Evolutionary conservation across 2,329 filamentous ascomycete genomes (phyloP).

Genomic region (Fusarium dimerum): DNA sequence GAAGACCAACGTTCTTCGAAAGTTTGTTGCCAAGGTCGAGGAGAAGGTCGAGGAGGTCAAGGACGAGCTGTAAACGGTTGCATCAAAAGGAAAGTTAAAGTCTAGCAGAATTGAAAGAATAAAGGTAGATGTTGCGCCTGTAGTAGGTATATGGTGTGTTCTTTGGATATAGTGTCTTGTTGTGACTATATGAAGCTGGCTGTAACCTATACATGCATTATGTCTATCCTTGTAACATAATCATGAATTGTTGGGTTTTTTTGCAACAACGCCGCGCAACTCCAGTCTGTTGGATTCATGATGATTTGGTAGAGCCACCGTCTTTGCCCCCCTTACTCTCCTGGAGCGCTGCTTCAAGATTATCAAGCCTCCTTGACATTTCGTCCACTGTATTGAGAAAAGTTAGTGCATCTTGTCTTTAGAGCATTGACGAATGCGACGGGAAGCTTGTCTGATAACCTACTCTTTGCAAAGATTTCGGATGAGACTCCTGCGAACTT

Average conservation of each 20-base stretch:
- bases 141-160: neutral
- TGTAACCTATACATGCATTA: neutral
- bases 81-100: conserved; percentile 8
- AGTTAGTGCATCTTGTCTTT: conserved; percentile 11
- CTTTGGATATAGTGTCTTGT: neutral
- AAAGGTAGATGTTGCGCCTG: conserved; percentile 10
- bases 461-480: conserved; percentile 88
- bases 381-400: conserved; percentile 73
- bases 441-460: conserved; percentile 34
- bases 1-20: conserved; percentile 85
- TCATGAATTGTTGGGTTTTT: neutral
- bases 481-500: conserved; percentile 85
- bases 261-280: conserved; percentile 8
- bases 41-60: conserved; percentile 63
- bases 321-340: conserved; percentile 51
- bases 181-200: neutral
- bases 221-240: neutral
- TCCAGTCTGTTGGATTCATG: neutral
- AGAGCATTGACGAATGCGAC: neutral
- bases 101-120: conserved; percentile 10
- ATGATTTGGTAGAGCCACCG: conserved; percentile 39
- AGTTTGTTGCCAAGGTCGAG: conserved; percentile 46
- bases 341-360: conserved; percentile 72
- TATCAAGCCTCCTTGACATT: conserved; percentile 85
- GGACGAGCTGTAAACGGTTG: conserved; percentile 38